Evolutionary conservation across 176 grass and related monocot species (phyloP), one percentile per base, ranked within the genome.

Genomic region (Triticum urartu): DNA sequence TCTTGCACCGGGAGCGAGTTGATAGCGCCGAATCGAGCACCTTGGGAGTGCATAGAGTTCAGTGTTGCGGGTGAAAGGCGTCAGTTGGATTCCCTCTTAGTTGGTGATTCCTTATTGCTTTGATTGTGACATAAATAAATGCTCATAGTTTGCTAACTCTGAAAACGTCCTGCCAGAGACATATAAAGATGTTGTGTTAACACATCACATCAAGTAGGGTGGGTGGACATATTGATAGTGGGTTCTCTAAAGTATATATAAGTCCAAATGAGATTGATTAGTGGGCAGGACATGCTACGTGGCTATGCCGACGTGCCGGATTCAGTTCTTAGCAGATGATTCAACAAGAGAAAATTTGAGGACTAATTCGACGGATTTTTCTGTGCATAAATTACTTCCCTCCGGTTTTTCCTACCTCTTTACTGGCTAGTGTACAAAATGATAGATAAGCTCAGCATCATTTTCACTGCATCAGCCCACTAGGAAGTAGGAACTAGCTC

Each of bases 91-190:
- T 80, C 80, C 75, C 21, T 40, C 8, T 40, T 59, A 68, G 68
- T 59, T 84, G 81, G 48, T 70, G 81, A 80, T 84, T 91, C 68
- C 68, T 91, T 67, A 39, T 76, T 80, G 5, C 15, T 68, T 45
- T 87, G 89, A 91, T 76, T 63, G 85, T 17, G 85, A 91, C 89
- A 65, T 75, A 6, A 85, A 86, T 63, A 67, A 66, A 56, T 85
- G 39, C 64, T 77, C n/a, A 11, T 38, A 42, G 64, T 68, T 45
- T 21, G 73, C 42, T 54, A 11, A 13, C 62, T 77, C 54, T 30
- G 43, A 79, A 84, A 66, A 25, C 61, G n/a, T 35, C 34, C 77
- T 60, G 36, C 43, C 35, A 67, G 70, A 25, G 14, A 64, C 22
- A 25, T 81, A 17, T 81, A 25, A 42, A 34, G 25, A 80, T 89